phyloP scores from a whole-genome alignment of 768 basidiomycete species.

The Lactarius hengduanensis region DNA sequence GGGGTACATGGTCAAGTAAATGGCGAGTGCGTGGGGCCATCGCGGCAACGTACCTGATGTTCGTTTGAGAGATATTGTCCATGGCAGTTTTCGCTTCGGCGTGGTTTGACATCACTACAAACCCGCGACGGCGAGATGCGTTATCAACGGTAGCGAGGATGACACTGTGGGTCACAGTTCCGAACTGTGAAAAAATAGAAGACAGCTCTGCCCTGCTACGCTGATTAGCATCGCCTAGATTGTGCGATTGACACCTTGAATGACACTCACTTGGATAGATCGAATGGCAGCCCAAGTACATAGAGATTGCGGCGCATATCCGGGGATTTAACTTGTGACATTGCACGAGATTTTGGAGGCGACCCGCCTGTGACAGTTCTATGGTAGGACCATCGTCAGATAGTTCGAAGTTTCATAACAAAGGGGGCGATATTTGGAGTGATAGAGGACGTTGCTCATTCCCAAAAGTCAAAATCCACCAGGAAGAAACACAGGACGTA shows the following conservation, averaged over 20 bases:
- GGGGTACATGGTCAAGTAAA: constrained; percentile 18
- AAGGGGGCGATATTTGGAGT: neutral
- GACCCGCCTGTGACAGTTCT: constrained; percentile 32
- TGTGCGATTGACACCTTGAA: constrained; percentile 29
- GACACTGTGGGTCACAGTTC: constrained; percentile 71
- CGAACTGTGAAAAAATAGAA: constrained; percentile 60
- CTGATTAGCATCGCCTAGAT: neutral
- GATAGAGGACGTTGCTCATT: neutral
- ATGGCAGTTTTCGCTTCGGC: constrained; percentile 71
- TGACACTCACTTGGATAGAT: constrained; percentile 64
- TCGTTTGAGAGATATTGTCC: constrained; percentile 61
- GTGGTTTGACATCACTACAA: constrained; percentile 76
- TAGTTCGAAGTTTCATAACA: neutral
- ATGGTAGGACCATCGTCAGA: constrained; percentile 3
- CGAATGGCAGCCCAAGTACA: constrained; percentile 80
- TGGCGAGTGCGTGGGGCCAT: neutral
- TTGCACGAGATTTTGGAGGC: constrained; percentile 28
- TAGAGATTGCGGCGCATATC: constrained; percentile 75
- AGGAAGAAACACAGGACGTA: constrained; percentile 38
- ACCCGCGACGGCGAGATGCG: constrained; percentile 78
- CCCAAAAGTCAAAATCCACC: neutral
- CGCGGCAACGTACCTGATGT: constrained; percentile 57
- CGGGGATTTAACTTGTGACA: constrained; percentile 36
- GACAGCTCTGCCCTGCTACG: constrained; percentile 53
- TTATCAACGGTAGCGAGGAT: constrained; percentile 84